phyloP scores from a whole-genome alignment of 495 filamentous ascomycete genomes.

The Baudoinia panamericana region DNA sequence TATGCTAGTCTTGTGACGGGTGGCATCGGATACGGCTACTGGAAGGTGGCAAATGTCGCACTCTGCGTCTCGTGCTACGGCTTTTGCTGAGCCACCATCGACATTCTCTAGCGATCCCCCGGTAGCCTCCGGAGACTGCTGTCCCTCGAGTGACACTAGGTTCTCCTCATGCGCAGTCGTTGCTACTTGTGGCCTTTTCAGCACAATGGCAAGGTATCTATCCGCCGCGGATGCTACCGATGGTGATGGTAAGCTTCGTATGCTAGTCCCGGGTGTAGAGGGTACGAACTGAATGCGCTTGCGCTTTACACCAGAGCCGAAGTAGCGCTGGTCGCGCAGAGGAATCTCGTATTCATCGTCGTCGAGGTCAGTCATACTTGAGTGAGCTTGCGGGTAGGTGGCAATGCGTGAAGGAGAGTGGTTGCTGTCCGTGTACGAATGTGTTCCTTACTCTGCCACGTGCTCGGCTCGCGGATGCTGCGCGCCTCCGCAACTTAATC shows the following conservation, averaged over 20 bases:
- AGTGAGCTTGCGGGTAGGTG: no score
- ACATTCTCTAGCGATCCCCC: not conserved
- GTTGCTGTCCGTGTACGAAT: no score
- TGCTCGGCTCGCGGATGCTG: no score
- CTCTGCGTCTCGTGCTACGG: not conserved
- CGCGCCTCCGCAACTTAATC: no score
- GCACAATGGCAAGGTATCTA: conserved; percentile 59
- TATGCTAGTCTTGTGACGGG: conserved; percentile 55
- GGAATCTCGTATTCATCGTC: conserved; percentile 54
- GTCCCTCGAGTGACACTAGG: no score
- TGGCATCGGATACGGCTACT: conserved; percentile 25
- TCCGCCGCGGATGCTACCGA: conserved; percentile 40
- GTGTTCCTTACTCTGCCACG: no score
- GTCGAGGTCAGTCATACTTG: no score
- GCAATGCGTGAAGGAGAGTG: no score
- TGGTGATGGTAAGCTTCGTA: conserved; percentile 21
- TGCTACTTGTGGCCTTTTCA: conserved; percentile 18
- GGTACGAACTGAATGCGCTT: conserved; percentile 73
- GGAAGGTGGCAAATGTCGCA: conserved; percentile 52
- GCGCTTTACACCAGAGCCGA: conserved; percentile 63
- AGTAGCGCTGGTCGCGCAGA: conserved; percentile 59
- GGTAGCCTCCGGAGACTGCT: conserved; percentile 7
- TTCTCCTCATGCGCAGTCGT: no score
- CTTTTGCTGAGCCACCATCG: not conserved
- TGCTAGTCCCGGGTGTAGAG: conserved; percentile 35